Base-by-base conservation (phyloP, 306 rosid genomes). In the Sindora glabra region DNA sequence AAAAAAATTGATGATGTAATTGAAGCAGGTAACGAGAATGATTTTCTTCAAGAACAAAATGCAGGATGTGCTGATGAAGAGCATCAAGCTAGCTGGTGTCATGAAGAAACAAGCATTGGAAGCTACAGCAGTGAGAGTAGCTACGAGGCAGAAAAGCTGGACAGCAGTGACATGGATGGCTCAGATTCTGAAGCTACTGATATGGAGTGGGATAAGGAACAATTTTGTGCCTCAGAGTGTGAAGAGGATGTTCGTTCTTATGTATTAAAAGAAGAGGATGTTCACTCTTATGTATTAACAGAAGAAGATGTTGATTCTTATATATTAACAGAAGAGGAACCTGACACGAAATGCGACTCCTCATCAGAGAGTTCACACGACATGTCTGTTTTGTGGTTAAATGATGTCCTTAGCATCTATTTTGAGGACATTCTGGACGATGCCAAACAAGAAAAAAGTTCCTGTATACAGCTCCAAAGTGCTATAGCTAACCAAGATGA, bases 191-290 rank as follows among this genome's bases (percentile, higher is more conserved):
- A 71, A 41, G 56, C 58, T 17, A 19, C 55, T 4, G 74, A 70
- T n/a, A 83, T 80, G 83, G 83, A 79, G 65, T 72, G 81, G 89
- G 85, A 86, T 34, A 78, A 75, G 59, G 83, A 63, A 33, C 68
- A 26, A 10, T 61, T 62, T 45, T 38, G 39, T 26, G 64, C 62
- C 36, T 57, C 66, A 33, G 70, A 74, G 59, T 47, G 56, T 1
- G 78, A 68, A 65, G 71, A 70, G 39, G 76, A n/a, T n/a, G n/a
- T n/a, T n/a, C n/a, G n/a, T n/a, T n/a, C n/a, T n/a, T n/a, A n/a
- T n/a, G n/a, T n/a, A n/a, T n/a, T n/a, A n/a, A n/a, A n/a, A n/a
- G n/a, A n/a, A n/a, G n/a, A n/a, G n/a, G n/a, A n/a, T n/a, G n/a
- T n/a, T n/a, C n/a, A n/a, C n/a, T n/a, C n/a, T n/a, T n/a, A n/a